Conservation (phyloP, 1,284 basidiomycete species). For the Tilletia indica region DNA sequence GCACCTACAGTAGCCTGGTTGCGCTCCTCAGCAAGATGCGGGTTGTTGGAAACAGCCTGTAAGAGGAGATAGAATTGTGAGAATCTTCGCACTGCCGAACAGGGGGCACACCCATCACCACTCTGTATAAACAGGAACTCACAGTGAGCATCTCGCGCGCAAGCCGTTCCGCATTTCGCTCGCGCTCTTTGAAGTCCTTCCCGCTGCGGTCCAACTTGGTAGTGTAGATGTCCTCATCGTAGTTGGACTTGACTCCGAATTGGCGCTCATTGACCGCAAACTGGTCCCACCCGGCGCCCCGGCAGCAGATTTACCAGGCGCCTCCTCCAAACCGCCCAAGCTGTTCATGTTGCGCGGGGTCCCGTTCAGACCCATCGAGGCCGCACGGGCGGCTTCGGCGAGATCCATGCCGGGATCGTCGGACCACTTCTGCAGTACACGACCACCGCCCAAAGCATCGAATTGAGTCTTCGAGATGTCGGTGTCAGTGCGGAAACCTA, state of each 20-base stretch:
- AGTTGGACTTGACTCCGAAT: conserved; percentile 87
- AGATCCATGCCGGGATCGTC: conserved; percentile 40
- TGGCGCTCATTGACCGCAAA: conserved; percentile 89
- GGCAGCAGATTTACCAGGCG: not conserved
- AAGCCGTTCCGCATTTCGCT: conserved; percentile 79
- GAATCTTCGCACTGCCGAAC: not conserved
- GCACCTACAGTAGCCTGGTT: conserved; percentile 67
- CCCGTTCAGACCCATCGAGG: conserved; percentile 17
- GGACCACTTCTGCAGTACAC: conserved; percentile 43
- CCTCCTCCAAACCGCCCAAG: conserved; percentile 7
- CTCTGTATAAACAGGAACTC: conserved; percentile 52
- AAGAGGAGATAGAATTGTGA: too few relatives aligned
- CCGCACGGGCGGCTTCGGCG: conserved; percentile 28
- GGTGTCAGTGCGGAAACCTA: conserved; percentile 46
- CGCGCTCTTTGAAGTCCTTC: conserved; percentile 82
- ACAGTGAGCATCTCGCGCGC: conserved; percentile 87
- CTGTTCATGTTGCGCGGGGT: not conserved
- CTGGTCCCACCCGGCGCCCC: conserved; percentile 78
- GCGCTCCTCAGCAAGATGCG: conserved; percentile 88
- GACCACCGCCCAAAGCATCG: conserved; percentile 37
- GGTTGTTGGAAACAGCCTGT: conserved; percentile 62
- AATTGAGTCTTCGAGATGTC: conserved; percentile 40
- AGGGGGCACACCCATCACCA: too few relatives aligned
- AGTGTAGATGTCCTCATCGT: conserved; percentile 92
- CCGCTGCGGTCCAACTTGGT: conserved; percentile 84